phyloP scores from a whole-genome alignment of 1,139 yeast genomes.

The Geotrichum phurueaensis region DNA sequence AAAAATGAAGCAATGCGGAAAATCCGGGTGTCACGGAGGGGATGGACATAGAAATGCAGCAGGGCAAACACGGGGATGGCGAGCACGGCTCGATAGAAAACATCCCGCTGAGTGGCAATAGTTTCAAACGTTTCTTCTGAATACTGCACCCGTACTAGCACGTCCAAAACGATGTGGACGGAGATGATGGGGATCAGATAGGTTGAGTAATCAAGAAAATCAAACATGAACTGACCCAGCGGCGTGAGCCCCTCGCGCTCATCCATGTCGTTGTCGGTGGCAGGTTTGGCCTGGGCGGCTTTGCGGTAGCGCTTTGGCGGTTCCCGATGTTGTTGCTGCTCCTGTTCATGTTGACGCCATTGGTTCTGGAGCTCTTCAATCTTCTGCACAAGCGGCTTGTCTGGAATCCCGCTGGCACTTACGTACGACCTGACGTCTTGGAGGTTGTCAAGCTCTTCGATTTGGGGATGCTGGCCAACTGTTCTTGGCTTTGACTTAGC shows the following conservation, averaged over 20 bases:
- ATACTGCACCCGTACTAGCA: conserved; percentile 35
- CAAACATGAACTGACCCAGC: conserved; percentile 28
- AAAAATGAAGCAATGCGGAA: conserved; percentile 26
- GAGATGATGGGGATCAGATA: conserved; percentile 33
- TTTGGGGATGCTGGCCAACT: conserved; percentile 20
- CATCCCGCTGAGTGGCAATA: conserved; percentile 18
- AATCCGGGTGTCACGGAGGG: conserved; percentile 20
- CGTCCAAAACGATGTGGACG: conserved; percentile 33
- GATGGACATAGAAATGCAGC: conserved; percentile 28
- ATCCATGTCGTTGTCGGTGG: conserved; percentile 15
- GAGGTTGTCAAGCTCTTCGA: conserved; percentile 23
- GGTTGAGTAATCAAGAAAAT: conserved; percentile 30
- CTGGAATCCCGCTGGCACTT: conserved; percentile 26
- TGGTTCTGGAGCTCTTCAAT: conserved; percentile 25
- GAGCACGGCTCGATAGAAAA: conserved; percentile 19
- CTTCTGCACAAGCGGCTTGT: conserved; percentile 28
- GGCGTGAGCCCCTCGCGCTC: conserved; percentile 26
- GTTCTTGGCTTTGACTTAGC: neutral
- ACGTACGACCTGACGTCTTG: conserved; percentile 23
- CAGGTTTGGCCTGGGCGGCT: neutral
- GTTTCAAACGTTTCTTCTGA: conserved; percentile 20
- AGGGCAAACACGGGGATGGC: conserved; percentile 31
- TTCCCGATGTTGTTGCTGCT: conserved; percentile 12
- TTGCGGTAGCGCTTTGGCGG: conserved; percentile 14
- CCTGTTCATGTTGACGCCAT: conserved; percentile 1